Evolutionary conservation across 768 basidiomycete genomes (phyloP), one percentile per base, ranked within the genome.

Genomic region (Rhodosporidiobolus odoratus): DNA sequence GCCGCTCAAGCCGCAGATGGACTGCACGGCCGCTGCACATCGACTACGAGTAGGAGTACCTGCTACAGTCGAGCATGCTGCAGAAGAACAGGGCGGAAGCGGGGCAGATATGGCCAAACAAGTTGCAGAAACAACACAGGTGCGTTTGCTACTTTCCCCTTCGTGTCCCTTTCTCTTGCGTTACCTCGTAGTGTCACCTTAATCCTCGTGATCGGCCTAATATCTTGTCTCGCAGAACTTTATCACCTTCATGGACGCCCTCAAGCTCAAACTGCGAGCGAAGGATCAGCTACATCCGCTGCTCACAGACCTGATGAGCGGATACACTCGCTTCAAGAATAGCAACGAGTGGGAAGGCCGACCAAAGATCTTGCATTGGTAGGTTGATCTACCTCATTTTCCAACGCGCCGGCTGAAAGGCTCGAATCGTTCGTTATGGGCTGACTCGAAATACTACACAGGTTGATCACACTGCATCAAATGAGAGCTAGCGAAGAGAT

Each of bases 401-500:
- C n/a, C n/a, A n/a, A n/a, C n/a, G n/a, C n/a, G n/a, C n/a, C n/a
- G n/a, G n/a, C n/a, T n/a, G n/a, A n/a, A n/a, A n/a, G n/a, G n/a
- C n/a, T 47, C 38, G 58, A 37, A 25, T 43, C 27, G 19, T 17
- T 30, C n/a, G 52, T 34, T 61, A 4, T 37, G 27, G 48, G 48
- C n/a, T n/a, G 15, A 25, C 12, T 50, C n/a, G n/a, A n/a, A 25
- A 50, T 23, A n/a, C 48, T 50, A 17, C 25, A 34, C 65, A 94
- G 92, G 93, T 83, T 99, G 48, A 98, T 99, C 76, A 92, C 91
- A 8, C 84, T 99, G 30, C 98, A 98, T 75, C 90, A 87, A 1
- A 94, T 99, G 92, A 92, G 92, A 77, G 96, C 92, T 6, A 92
- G 91, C 17, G 95, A 97, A 75, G 93, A 96, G 80, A 88, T 98